Percentiles rank a stretch among this genome's conserved stretches.
phyloP scores from a whole-genome alignment of 2,329 filamentous ascomycete genomes.

The Penicillium italicum region DNA sequence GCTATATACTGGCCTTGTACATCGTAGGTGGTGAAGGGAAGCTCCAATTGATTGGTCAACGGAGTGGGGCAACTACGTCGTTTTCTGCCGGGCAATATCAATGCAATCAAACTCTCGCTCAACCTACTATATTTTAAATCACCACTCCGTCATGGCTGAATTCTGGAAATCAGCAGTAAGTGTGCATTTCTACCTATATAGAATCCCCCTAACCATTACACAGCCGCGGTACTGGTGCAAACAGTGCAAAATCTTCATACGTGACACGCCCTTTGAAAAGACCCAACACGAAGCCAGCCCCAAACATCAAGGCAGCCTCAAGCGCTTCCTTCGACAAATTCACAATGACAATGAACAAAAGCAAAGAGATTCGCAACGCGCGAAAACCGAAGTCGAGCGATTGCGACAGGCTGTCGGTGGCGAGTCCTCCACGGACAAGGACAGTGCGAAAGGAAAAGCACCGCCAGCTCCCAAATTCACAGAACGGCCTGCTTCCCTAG shows the following conservation, averaged over 20 bases:
- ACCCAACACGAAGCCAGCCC: conserved; percentile 83
- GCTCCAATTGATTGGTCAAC: neutral
- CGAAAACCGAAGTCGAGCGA: conserved; percentile 78
- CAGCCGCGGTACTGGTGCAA: conserved; percentile 96
- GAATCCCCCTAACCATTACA: conserved; percentile 19
- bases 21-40: neutral
- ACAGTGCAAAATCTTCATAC: conserved; percentile 84
- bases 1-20: neutral
- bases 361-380: conserved; percentile 75
- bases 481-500: conserved; percentile 48
- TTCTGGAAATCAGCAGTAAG: conserved; percentile 92
- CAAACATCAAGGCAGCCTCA: conserved; percentile 79
- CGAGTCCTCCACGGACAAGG: conserved; percentile 29
- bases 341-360: conserved; percentile 80
- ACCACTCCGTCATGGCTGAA: conserved; percentile 67
- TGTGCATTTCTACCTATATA: neutral
- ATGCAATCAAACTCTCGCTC: neutral
- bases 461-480: conserved; percentile 35
- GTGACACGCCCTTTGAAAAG: conserved; percentile 86
- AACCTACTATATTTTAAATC: neutral
- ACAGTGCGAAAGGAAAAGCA: conserved; percentile 28
- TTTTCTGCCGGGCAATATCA: neutral
- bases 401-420: conserved; percentile 71
- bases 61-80: neutral
- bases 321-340: conserved; percentile 83